phyloP scores from a whole-genome alignment of 331 rosid genomes.

The Quercus phellos region DNA sequence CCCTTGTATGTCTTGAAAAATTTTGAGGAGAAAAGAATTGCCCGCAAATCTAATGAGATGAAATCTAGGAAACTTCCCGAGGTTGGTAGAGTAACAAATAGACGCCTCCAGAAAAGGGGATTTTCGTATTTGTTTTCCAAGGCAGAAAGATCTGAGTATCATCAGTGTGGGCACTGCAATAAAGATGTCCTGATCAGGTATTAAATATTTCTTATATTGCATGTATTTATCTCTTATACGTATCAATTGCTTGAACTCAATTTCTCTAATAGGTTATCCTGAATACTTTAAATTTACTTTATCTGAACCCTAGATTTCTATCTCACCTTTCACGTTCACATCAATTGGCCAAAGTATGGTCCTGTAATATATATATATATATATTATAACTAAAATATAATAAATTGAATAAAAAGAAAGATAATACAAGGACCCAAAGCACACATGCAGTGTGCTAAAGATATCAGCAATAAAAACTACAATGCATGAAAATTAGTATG shows the following conservation, averaged over 20 bases:
- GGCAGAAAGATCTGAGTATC: conserved; percentile 62
- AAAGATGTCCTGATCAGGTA: conserved; percentile 84
- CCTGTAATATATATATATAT: neutral
- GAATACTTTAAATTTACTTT: neutral
- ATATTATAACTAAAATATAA: no score
- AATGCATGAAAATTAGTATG: neutral
- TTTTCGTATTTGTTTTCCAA: conserved; percentile 79
- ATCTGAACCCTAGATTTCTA: neutral
- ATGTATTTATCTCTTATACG: neutral
- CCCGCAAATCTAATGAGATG: conserved; percentile 57
- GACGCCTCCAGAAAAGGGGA: conserved; percentile 36
- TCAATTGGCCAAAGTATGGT: neutral
- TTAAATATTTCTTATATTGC: neutral
- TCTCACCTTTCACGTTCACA: neutral
- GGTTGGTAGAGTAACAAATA: conserved; percentile 32
- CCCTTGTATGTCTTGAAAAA: conserved; percentile 87
- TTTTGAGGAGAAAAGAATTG: conserved; percentile 85
- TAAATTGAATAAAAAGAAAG: no score
- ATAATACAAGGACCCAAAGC: no score
- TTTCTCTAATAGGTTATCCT: neutral
- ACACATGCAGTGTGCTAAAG: no score
- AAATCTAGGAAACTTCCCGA: conserved; percentile 45
- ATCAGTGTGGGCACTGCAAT: conserved; percentile 80
- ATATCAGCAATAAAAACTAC: no score
- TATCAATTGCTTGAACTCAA: conserved; percentile 2